Evolutionary conservation across 2,329 filamentous ascomycete genomes (phyloP), one percentile per base, ranked within the genome.

Genomic region (Pyrenophora teres): DNA sequence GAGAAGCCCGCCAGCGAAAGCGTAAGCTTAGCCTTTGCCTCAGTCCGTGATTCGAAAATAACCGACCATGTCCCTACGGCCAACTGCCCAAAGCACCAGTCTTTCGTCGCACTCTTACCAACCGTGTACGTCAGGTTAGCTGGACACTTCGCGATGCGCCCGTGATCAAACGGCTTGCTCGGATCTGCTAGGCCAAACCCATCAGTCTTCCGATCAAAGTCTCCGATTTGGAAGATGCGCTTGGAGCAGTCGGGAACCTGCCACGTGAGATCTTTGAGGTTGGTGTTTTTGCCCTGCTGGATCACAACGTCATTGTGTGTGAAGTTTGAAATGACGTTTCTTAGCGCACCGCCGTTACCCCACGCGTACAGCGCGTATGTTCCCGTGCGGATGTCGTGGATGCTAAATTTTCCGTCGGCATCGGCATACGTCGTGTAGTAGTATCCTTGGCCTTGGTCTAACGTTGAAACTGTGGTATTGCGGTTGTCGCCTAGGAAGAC

Each of bases 1-100:
- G 74, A 76, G 56, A 79, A 80, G 1, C 77, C 76, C 0, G 77
- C 78, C 9, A 80, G 65, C 6, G 75, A 78, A 2, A 79, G 71
- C 3, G 73, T 77, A 21, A 80, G 61, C 25, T 73, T 70, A 0
- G 76, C 73, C 2, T 67, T 65, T 1, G 60, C 46, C 0, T 48
- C 42, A 0, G 52, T 54, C 5, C 38, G 50, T 62, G 27, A 70
- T 58, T 54, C 75, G 73, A 75, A 75, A 3, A 57, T 43, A 13
- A 75, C 62, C 3, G 50, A 54, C 68, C 70, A 73, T 0, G 66
- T 71, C 0, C 73, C 73, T 0, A 69, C 47, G 2, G 60, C 56
- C 3, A 75, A 76, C 52, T 80, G 79, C 0, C 73, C 79, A 46
- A 80, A 82, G 52, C 76, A 81, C 80, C 80, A 82, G 48, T 82